Evolutionary conservation across 306 rosid species (phyloP), one percentile per base, ranked within the genome.

Genomic region (Crotalaria pallida): DNA sequence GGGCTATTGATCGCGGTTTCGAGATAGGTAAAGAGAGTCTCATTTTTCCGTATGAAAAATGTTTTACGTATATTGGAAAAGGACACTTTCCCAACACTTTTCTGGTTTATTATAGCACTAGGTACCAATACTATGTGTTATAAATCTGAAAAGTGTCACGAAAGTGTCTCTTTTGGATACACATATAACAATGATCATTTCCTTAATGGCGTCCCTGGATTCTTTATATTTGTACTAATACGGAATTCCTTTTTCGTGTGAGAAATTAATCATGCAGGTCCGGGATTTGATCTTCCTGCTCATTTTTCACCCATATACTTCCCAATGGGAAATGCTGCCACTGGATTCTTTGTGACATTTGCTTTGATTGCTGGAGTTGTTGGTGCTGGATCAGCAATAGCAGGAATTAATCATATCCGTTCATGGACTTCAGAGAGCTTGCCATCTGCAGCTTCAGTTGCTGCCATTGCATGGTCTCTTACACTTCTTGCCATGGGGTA

Each of bases 401-500:
- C 87, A 43, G 99, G 99, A 40, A 4, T 83, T 50, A 91, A 79
- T 75, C 99, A 95, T 71, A 34, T 95, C 61, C 96, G 97, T 26
- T 50, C 88, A 21, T 87, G 96, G 97, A 89, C 80, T 76, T 7
- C 71, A 5, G 96, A 91, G 1, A 91, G 91, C 86, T 75, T 95
- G 77, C 92, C 96, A 9, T 74, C 99, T 52, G 99, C 99, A 0
- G 92, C 81, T 68, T 36, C 96, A 17, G 91, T 81, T 74, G 99
- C 96, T 36, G 10, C 75, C 44, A 77, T 88, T 86, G 97, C 97
- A 13, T 94, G 99, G 99, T 56, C 92, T 36, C 95, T 91, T 61
- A 94, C 99, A 1, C 61, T 91, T 56, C 96, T 91, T 75, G 99
- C 99, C 76, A 88, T 89, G 96, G 96, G 99, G 97, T 94, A 86